Base-by-base conservation (phyloP, 192 early-diverging fungal species). In the Coemansia sp. region DNA sequence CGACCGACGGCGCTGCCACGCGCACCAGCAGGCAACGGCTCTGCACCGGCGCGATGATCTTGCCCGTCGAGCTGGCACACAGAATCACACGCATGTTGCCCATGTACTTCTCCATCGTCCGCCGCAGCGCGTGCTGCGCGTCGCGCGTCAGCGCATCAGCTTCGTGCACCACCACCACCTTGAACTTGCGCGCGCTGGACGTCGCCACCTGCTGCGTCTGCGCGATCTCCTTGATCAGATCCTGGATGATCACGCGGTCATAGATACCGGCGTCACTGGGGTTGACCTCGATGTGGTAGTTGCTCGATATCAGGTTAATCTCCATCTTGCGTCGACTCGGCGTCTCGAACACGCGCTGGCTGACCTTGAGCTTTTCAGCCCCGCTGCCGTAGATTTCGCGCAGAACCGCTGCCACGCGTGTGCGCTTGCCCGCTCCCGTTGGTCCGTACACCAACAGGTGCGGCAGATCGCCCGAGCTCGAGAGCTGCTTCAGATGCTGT, bases 91-190 rank as follows among this genome's bases (percentile, higher is more conserved):
- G 89, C 60, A 98, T 80, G 75, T 95, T 97, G 60, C 70, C 72
- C 86, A 93, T 94, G 76, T 99, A 98, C 83, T 97, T 98, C 80
- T 99, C 97, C 97, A 99, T 99, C 3, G 97, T 99, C n/a, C 97
- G 85, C 60, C 97, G 89, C 60, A 99, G 86, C 28, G 91, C 96
- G 33, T 94, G 90, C 79, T 99, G 97, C 14, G 97, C 96, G 56
- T 96, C 94, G 42, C 90, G 84, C 32, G 89, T 87, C 57, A 99
- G 84, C 48, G 79, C 65, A 71, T 98, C 95, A 4, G 97, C 96
- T 76, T 98, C 96, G 76, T 97, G 91, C 58, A 99, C 85, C 22
- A 98, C 87, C 5, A 98, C 92, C 4, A 97, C 91, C 83, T 99
- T 99, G 76, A 98, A 99, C 60, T 79, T 72, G 61, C 92, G 87